phyloP scores from a whole-genome alignment of 441 rosid genomes.

The Capsella rubella region DNA sequence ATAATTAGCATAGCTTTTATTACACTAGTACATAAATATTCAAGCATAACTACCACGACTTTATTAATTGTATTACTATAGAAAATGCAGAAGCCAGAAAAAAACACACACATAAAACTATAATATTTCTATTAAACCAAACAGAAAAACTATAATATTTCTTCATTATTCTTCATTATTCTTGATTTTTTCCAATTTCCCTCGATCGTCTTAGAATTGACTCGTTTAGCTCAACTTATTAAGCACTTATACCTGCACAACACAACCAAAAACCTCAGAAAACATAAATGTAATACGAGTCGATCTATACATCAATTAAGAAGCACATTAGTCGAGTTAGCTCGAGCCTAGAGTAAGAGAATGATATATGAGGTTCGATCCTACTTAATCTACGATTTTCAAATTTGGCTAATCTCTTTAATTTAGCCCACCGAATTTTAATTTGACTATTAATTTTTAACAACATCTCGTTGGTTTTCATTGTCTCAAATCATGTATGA shows the following conservation, averaged over 20 bases:
- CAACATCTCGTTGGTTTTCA: too few species aligned
- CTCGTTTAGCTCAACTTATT: background rate
- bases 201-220: background rate
- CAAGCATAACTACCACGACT: background rate
- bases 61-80: background rate
- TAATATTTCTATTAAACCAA: too few species aligned
- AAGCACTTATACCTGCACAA: slow-evolving; percentile 23
- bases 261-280: background rate
- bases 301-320: background rate
- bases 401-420: background rate
- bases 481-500: background rate
- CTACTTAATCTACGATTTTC: background rate
- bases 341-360: background rate
- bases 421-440: background rate
- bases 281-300: background rate
- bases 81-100: background rate
- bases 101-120: background rate
- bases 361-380: background rate
- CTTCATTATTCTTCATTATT: slow-evolving; percentile 1
- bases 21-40: background rate
- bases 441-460: too few species aligned
- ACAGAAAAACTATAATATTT: background rate
- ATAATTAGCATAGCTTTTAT: slow-evolving; percentile 1
- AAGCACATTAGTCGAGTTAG: background rate
- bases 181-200: background rate